Conservation (phyloP, 768 basidiomycete genomes). For the Paxillus rubicundulus region DNA sequence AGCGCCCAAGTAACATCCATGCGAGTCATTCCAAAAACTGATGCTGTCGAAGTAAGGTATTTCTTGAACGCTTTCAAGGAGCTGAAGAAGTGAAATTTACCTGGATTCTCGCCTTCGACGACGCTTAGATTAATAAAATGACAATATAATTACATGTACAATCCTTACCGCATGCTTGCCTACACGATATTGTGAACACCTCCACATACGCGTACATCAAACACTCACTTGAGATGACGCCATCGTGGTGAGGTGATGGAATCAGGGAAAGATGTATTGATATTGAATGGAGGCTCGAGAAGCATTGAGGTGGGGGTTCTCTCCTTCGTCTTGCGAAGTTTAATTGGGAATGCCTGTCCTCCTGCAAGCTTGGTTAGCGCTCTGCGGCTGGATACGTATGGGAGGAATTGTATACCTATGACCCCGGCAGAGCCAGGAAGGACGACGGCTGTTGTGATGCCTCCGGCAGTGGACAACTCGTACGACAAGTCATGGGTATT, state of each 20-base stretch:
- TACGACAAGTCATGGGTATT: conserved; percentile 81
- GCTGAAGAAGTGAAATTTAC: conserved; percentile 15
- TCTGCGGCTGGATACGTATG: not conserved
- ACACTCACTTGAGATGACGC: conserved; percentile 72
- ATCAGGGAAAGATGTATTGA: conserved; percentile 50
- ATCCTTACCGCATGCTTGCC: conserved; percentile 56
- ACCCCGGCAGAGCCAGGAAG: conserved; percentile 72
- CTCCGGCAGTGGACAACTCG: conserved; percentile 67
- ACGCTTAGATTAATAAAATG: not conserved
- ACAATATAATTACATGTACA: not conserved
- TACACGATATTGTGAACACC: conserved; percentile 14
- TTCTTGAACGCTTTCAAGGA: not conserved
- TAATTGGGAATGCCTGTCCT: conserved; percentile 76
- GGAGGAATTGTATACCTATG: conserved; percentile 44
- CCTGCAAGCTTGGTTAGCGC: conserved; percentile 35
- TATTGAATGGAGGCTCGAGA: conserved; percentile 67
- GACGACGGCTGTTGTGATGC: conserved; percentile 74
- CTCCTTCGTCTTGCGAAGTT: conserved; percentile 69
- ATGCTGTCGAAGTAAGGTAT: not conserved
- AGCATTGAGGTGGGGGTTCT: conserved; percentile 72
- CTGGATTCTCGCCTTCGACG: conserved; percentile 49
- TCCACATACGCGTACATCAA: not conserved
- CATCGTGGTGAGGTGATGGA: conserved; percentile 51
- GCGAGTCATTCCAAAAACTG: conserved; percentile 41
- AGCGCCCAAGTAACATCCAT: conserved; percentile 64